A percentile compares a stretch with the other conserved stretches of the same genome.
Conservation (phyloP, 306 rosid genomes). For the Inga oerstediana region DNA sequence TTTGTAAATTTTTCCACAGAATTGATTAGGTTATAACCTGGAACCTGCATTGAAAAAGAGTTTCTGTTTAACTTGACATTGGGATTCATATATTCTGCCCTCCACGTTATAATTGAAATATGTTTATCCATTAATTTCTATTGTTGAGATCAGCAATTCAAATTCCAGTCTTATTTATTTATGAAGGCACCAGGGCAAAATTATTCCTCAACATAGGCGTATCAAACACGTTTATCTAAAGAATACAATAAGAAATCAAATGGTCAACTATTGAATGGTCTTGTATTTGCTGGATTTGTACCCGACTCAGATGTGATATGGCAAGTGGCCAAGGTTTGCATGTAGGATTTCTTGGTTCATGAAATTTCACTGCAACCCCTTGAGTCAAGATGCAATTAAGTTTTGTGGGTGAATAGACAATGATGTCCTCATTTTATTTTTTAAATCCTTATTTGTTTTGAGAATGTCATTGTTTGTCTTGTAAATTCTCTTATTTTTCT, state of each 20-base stretch:
- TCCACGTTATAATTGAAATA: constrained; percentile 22
- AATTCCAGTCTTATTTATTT: not conserved
- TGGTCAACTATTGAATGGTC: not conserved
- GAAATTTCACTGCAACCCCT: not conserved
- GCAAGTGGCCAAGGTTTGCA: not conserved
- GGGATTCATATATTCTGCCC: constrained; percentile 1
- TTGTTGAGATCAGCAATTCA: not conserved
- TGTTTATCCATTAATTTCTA: constrained; percentile 11
- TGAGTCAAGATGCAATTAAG: no score
- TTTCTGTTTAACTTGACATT: constrained; percentile 26
- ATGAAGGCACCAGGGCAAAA: not conserved
- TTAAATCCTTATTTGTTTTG: no score
- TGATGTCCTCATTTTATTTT: no score
- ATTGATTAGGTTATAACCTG: constrained; percentile 39
- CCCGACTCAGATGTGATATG: not conserved
- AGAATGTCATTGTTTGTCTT: no score
- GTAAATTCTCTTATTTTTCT: no score
- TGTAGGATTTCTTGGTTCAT: not conserved
- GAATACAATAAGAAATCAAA: not conserved
- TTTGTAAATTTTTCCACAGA: not conserved
- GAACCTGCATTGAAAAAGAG: constrained; percentile 6
- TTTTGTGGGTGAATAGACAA: no score
- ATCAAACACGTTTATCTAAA: not conserved
- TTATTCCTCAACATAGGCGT: not conserved
- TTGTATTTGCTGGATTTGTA: not conserved